Conservation (phyloP, 1,284 basidiomycete species). For the Tilletia caries region DNA sequence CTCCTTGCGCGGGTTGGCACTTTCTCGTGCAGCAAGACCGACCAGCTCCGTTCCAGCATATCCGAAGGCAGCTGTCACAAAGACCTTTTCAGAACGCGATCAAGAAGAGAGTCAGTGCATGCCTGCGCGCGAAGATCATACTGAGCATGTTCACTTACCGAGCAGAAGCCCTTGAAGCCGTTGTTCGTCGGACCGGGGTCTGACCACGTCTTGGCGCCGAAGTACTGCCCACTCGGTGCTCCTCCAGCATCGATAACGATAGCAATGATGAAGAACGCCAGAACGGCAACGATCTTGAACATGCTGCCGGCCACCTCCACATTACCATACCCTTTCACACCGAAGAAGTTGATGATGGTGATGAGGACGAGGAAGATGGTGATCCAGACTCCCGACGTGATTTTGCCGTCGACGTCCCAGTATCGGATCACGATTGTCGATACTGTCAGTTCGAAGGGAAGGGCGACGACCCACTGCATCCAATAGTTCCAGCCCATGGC, state of each 20-base stretch:
- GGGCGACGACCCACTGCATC: conserved; percentile 44
- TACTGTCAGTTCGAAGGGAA: conserved; percentile 47
- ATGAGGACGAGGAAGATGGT: conserved; percentile 40
- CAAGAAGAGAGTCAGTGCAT: background rate
- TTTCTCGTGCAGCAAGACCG: conserved; percentile 67
- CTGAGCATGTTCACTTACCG: background rate
- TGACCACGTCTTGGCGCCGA: conserved; percentile 43
- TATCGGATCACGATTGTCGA: conserved; percentile 46
- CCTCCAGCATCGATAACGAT: conserved; percentile 50
- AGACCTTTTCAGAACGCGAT: conserved; percentile 21
- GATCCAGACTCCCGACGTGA: conserved; percentile 43
- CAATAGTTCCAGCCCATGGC: conserved; percentile 14
- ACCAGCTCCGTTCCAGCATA: conserved; percentile 58
- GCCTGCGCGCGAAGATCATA: background rate
- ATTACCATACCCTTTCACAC: conserved; percentile 50
- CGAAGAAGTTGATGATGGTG: conserved; percentile 46
- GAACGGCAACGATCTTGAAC: conserved; percentile 48
- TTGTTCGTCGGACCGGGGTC: conserved; percentile 47
- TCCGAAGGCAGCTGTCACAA: conserved; percentile 46
- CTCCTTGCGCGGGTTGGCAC: conserved; percentile 54
- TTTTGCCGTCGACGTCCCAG: conserved; percentile 37
- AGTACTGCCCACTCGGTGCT: conserved; percentile 34
- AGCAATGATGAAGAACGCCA: conserved; percentile 49
- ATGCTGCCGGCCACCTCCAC: conserved; percentile 44
- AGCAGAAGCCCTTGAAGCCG: conserved; percentile 50